A percentile compares a stretch with the other conserved stretches of the same genome.
Evolutionary conservation across 441 rosid species (phyloP).

Genomic region (Pelargonium australe): DNA sequence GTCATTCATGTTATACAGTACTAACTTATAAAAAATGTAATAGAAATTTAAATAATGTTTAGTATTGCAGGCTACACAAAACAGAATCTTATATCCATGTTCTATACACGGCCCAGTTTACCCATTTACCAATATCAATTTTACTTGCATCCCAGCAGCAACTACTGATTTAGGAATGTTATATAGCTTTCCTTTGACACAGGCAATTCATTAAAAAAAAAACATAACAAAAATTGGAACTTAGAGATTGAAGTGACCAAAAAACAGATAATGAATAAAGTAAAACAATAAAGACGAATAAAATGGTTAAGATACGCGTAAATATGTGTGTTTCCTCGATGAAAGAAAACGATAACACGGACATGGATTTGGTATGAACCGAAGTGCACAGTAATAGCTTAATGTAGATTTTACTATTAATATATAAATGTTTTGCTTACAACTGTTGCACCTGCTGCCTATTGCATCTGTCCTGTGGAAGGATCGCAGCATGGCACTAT

Average conservation of each 20-base stretch:
- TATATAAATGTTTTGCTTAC: too few species aligned
- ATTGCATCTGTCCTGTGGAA: not conserved
- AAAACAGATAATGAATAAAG: not conserved
- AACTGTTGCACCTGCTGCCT: too few species aligned
- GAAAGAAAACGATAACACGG: not conserved
- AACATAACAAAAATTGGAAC: too few species aligned
- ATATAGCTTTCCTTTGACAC: not conserved
- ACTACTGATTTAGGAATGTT: not conserved
- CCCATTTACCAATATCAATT: not conserved
- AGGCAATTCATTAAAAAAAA: too few species aligned
- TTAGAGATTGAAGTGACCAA: not conserved
- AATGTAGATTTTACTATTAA: too few species aligned
- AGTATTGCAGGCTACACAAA: not conserved
- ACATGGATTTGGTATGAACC: not conserved
- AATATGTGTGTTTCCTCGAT: not conserved
- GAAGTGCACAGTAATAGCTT: too few species aligned
- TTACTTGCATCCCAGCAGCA: not conserved
- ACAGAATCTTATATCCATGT: not conserved
- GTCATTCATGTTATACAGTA: not conserved
- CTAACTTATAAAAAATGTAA: not conserved
- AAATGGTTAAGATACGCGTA: not conserved
- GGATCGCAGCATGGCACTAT: not conserved
- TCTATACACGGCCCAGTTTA: not conserved
- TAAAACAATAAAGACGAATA: too few species aligned
- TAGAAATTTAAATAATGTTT: too few species aligned